phyloP scores from a whole-genome alignment of 1,139 yeast species.

The Blastobotrys petasosporus region DNA sequence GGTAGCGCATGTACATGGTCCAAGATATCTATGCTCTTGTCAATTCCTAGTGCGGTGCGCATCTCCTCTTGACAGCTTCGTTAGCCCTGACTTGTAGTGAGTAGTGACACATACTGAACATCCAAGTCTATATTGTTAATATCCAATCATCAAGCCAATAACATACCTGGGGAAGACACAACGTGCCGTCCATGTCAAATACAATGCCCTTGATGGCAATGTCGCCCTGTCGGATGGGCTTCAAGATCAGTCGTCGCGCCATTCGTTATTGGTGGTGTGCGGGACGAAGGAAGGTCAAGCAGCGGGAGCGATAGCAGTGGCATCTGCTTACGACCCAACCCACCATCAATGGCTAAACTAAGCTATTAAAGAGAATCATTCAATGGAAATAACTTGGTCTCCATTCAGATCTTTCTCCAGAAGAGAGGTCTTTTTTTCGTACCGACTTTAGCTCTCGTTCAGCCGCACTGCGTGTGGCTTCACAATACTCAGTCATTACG shows the following conservation, averaged over 20 bases:
- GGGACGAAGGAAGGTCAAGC: neutral
- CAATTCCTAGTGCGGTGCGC: conserved; percentile 52
- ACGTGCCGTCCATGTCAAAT: conserved; percentile 68
- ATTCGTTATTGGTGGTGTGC: conserved; percentile 8
- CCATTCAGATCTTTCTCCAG: too few relatives aligned
- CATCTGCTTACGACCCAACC: neutral
- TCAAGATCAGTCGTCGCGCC: conserved; percentile 32
- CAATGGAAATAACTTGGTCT: too few relatives aligned
- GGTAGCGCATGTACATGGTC: conserved; percentile 42
- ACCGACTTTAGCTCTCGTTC: too few relatives aligned
- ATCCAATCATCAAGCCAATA: neutral
- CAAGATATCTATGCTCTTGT: conserved; percentile 45
- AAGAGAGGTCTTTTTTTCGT: too few relatives aligned
- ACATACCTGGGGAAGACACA: conserved; percentile 53
- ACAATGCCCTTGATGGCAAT: conserved; percentile 44
- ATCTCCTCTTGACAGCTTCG: conserved; percentile 40
- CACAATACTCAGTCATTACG: too few relatives aligned
- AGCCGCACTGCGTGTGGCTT: too few relatives aligned
- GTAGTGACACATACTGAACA: conserved; percentile 41
- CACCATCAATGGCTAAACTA: too few relatives aligned
- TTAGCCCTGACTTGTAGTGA: conserved; percentile 1
- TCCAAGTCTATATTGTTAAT: conserved; percentile 41
- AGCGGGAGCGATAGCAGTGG: neutral
- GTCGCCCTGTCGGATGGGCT: conserved; percentile 33
- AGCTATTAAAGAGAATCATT: too few relatives aligned